A percentile compares a stretch with the other conserved stretches of the same genome.
Evolutionary conservation across 495 filamentous ascomycete species (phyloP).

Genomic region (Aspergillus wentii): DNA sequence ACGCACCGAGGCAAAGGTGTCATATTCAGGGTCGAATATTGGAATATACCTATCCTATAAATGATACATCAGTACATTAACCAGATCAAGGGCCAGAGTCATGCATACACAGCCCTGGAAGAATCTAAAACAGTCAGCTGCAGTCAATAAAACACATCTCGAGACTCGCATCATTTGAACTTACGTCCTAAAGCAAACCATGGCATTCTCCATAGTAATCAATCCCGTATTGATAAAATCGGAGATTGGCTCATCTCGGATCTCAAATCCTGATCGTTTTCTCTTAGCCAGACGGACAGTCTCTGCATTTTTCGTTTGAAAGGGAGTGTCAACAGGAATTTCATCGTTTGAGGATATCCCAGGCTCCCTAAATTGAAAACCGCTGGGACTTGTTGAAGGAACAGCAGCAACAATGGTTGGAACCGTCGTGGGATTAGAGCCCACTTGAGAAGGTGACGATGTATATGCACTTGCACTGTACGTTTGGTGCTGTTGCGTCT

Average conservation of each 20-base stretch:
- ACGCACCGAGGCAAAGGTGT: conserved; percentile 38
- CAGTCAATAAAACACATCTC: background rate
- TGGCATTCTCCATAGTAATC: conserved; percentile 27
- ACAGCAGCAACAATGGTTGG: conserved; percentile 6
- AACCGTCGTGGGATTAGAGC: background rate
- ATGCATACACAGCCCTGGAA: conserved; percentile 39
- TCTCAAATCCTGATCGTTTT: conserved; percentile 31
- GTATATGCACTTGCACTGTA: background rate
- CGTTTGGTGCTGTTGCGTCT: conserved; percentile 3
- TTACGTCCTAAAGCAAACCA: conserved; percentile 30
- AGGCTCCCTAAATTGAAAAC: no score
- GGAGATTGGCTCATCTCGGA: conserved; percentile 26
- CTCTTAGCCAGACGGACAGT: conserved; percentile 12
- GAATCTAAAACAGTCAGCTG: conserved; percentile 21
- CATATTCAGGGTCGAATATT: conserved; percentile 36
- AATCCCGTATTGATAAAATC: conserved; percentile 34
- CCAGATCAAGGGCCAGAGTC: background rate
- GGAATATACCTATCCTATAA: conserved; percentile 40
- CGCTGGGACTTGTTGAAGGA: conserved; percentile 7
- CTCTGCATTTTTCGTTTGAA: conserved; percentile 3
- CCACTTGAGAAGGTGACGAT: background rate
- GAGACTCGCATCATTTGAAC: background rate
- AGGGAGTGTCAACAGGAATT: conserved; percentile 1
- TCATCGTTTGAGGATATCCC: no score
- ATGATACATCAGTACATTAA: conserved; percentile 1